Evolutionary conservation across 352 stramenopile species (phyloP), one percentile per base, ranked within the genome.

Genomic region (Pythium sp.): DNA sequence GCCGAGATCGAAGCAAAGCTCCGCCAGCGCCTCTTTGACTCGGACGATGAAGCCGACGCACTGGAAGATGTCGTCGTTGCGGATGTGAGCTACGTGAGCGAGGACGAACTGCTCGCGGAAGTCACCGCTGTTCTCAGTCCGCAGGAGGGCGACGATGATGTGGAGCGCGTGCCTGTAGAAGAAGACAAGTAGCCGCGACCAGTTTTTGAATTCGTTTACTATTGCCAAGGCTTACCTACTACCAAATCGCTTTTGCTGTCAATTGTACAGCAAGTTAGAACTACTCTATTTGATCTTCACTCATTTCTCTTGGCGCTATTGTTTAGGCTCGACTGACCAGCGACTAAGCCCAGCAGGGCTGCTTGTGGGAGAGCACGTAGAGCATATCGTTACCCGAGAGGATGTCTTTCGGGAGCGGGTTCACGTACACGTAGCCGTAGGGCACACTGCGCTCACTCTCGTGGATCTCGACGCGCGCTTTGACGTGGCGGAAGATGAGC

Each of bases 381-480:
- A 95, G 80, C 65, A 94, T 64, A 65, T 95, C 87, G 70, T 95
- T 89, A 20, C 85, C 87, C 14, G 83, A 84, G 51, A 95, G 75
- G 15, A 91, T 66, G 65, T 95, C 87, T 60, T 80, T 76, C 8
- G 87, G 81, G 54, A 91, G 81, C 28, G 87, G 87, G 65, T 93
- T 95, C 70, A 93, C 84, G 60, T 93, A 95, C 26, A 93, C 86
- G 58, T 90, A 95, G 14, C 87, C 87, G 51, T 89, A 95, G 1
- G 87, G 86, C 22, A 94, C 77, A 59, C 78, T 89, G 51, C 87
- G 85, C n/a, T 87, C 72, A 14, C 73, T 76, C 47, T 92, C 85
- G 5, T 75, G 72, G 28, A 93, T 69, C 70, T 93, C 72, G 57
- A 92, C 73, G 30, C 85, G 76, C 11, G 78, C 71, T 51, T 68